Conservation (phyloP, 2,329 filamentous ascomycete species). For the Aspergillus uvarum region DNA sequence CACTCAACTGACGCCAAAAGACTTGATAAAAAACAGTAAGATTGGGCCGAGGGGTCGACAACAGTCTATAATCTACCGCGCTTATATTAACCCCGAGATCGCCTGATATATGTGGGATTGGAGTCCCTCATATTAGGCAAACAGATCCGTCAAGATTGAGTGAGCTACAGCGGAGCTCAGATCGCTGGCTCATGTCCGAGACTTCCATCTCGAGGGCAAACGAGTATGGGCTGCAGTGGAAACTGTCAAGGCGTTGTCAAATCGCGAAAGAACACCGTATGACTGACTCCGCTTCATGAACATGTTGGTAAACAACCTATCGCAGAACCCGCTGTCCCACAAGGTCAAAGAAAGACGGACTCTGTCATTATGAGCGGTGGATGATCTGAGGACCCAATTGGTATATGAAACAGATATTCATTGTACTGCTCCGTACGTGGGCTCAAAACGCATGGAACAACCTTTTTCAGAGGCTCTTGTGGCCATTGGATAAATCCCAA, state of each 20-base stretch:
- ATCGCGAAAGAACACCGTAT: background rate
- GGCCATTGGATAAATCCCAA: background rate
- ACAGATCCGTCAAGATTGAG: background rate
- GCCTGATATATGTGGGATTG: background rate
- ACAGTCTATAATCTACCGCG: too few species aligned
- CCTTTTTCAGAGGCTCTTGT: background rate
- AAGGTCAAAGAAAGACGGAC: background rate
- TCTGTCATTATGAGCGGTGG: background rate
- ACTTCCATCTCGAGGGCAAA: background rate
- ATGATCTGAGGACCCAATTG: background rate
- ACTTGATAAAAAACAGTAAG: too few species aligned
- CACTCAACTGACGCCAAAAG: too few species aligned
- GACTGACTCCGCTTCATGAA: background rate
- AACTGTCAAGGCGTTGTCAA: background rate
- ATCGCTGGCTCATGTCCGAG: background rate
- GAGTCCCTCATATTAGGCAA: background rate
- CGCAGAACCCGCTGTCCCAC: background rate
- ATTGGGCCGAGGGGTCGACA: too few species aligned
- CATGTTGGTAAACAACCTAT: background rate
- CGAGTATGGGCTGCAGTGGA: background rate
- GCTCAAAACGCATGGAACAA: background rate
- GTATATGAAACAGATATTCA: background rate
- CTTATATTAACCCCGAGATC: background rate
- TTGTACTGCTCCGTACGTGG: background rate
- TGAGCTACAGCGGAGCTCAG: background rate